A percentile compares a stretch with the other conserved stretches of the same genome.
Evolutionary conservation across 352 stramenopile species (phyloP).

Genomic region (Globisporangium cederbergense): DNA sequence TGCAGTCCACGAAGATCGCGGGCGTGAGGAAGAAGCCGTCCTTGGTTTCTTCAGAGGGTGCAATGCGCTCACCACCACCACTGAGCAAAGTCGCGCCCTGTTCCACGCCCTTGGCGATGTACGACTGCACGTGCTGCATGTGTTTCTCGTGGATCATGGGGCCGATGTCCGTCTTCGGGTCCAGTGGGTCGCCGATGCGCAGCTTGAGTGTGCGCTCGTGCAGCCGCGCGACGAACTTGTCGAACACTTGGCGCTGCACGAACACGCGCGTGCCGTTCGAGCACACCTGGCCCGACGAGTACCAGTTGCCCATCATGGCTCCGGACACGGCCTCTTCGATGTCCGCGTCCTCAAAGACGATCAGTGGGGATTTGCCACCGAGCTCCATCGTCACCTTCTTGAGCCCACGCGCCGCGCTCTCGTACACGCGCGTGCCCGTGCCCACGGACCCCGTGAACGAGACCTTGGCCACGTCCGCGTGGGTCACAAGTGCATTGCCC

Average conservation of each 20-base stretch:
- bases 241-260: slow-evolving; percentile 79
- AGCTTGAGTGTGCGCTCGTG: slow-evolving; percentile 75
- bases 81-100: slow-evolving; percentile 62
- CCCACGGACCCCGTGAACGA: slow-evolving; percentile 84
- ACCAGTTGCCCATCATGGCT: slow-evolving; percentile 87
- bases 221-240: slow-evolving; percentile 80
- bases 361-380: slow-evolving; percentile 85
- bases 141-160: slow-evolving; percentile 85
- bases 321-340: slow-evolving; percentile 72
- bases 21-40: slow-evolving; percentile 89
- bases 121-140: slow-evolving; percentile 70
- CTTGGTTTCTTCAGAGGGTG: slow-evolving; percentile 36
- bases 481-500: slow-evolving; percentile 49
- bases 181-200: slow-evolving; percentile 80
- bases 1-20: slow-evolving; percentile 88
- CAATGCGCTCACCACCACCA: slow-evolving; percentile 50
- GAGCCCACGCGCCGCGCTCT: slow-evolving; percentile 58
- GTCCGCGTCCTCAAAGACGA: slow-evolving; percentile 87
- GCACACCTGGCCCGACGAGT: slow-evolving; percentile 88
- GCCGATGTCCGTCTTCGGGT: slow-evolving; percentile 77
- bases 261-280: slow-evolving; percentile 89
- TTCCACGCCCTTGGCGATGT: slow-evolving; percentile 53
- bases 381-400: slow-evolving; percentile 91
- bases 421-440: slow-evolving; percentile 72
- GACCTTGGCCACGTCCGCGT: slow-evolving; percentile 65